Conservation (phyloP, 441 rosid genomes). For the Erysimum cheiri region DNA sequence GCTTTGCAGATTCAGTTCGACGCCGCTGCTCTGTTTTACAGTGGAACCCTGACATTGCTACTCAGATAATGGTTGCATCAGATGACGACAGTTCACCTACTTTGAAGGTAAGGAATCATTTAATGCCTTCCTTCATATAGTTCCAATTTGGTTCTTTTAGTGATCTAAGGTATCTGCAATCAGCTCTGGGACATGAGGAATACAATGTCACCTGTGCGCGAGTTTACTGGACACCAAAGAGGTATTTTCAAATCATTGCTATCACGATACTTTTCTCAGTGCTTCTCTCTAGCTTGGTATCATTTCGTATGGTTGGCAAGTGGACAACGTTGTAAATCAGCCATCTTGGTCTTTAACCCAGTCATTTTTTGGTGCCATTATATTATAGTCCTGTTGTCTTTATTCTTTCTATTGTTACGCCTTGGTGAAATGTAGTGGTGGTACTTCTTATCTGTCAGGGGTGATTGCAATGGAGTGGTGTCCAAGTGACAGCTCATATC, state of each 20-base stretch:
- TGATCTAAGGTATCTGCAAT: slow-evolving; percentile 36
- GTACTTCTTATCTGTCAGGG: slow-evolving; percentile 58
- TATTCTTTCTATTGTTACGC: slow-evolving; percentile 13
- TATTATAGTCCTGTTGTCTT: slow-evolving; percentile 30
- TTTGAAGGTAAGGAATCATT: slow-evolving; percentile 64
- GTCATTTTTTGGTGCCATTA: slow-evolving; percentile 14
- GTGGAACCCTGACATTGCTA: slow-evolving; percentile 99
- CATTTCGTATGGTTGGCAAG: slow-evolving; percentile 3
- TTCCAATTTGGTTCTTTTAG: slow-evolving; percentile 22
- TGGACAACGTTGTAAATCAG: slow-evolving; percentile 23
- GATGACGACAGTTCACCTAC: slow-evolving; percentile 92
- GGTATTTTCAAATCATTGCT: slow-evolving; percentile 54
- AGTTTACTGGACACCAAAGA: slow-evolving; percentile 89
- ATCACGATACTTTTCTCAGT: slow-evolving; percentile 1
- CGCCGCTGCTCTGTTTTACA: slow-evolving; percentile 98
- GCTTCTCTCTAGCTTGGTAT: slow-evolving; percentile 6
- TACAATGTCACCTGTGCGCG: slow-evolving; percentile 81
- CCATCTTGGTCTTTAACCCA: slow-evolving; percentile 13
- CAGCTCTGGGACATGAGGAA: slow-evolving; percentile 99
- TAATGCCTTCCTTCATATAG: slow-evolving; percentile 19
- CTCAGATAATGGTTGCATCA: slow-evolving; percentile 97
- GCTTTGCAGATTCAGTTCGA: slow-evolving; percentile 87
- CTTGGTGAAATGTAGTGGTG: slow-evolving; percentile 26
- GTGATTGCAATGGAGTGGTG: slow-evolving; percentile 99
- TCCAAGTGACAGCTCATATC: slow-evolving; percentile 88